These are phyloP conservation scores for Candida boleticola DNA, from an alignment of 805 yeast species.

Conservation along the genomic window DNA sequence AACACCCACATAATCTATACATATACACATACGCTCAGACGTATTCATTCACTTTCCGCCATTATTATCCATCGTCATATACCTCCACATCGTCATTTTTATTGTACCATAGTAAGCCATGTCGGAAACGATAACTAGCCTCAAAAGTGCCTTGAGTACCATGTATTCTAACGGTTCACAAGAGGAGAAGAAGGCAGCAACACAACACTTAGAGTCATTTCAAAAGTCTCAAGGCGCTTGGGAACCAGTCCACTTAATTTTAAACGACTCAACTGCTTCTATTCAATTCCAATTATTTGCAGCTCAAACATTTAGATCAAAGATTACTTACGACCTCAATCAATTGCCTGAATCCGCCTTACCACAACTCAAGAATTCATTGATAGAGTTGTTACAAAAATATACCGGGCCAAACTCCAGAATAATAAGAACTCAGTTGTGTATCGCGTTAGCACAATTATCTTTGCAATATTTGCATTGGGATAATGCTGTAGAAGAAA, in stretches of 20 bases:
- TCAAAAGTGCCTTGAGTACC: slow-evolving; percentile 46
- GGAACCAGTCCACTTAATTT: slow-evolving; percentile 60
- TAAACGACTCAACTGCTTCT: slow-evolving; percentile 34
- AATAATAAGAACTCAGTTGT: slow-evolving; percentile 77
- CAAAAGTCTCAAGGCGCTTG: slow-evolving; percentile 85
- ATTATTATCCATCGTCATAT: too few relatives aligned
- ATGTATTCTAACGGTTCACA: slow-evolving; percentile 44
- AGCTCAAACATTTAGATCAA: slow-evolving; percentile 87
- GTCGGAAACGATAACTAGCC: slow-evolving; percentile 9
- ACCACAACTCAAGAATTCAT: slow-evolving; percentile 61
- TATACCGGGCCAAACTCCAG: slow-evolving; percentile 40
- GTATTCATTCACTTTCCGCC: not conserved
- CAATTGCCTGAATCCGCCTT: slow-evolving; percentile 68
- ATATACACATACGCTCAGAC: too few relatives aligned
- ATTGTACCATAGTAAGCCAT: too few relatives aligned
- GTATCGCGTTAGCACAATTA: slow-evolving; percentile 77
- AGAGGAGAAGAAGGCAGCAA: slow-evolving; percentile 50
- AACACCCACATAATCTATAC: too few relatives aligned
- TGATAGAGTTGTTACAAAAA: slow-evolving; percentile 54
- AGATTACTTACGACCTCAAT: slow-evolving; percentile 73
- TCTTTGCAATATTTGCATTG: slow-evolving; percentile 76
- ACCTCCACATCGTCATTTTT: too few relatives aligned
- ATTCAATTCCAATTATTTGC: slow-evolving; percentile 75
- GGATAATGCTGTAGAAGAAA: slow-evolving; percentile 68
- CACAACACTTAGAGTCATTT: slow-evolving; percentile 66